phyloP scores from a whole-genome alignment of 2,329 filamentous ascomycete genomes.

The Colletotrichum tabaci region DNA sequence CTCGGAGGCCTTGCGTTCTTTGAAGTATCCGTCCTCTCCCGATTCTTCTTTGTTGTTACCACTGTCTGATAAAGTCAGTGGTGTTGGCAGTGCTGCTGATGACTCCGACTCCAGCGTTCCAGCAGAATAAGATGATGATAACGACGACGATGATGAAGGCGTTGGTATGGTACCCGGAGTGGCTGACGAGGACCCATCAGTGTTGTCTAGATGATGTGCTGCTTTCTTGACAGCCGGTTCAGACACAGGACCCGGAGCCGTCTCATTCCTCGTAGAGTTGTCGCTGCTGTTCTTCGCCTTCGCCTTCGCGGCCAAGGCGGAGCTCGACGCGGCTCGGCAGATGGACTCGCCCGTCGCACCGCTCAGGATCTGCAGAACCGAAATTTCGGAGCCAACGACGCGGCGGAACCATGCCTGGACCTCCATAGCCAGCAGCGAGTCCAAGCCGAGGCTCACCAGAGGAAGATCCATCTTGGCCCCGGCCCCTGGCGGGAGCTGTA shows the following conservation, averaged over 20 bases:
- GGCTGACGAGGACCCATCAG: background rate
- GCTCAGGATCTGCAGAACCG: conserved; percentile 3
- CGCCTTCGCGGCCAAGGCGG: conserved; percentile 2
- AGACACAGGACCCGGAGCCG: no score
- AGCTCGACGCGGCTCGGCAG: background rate
- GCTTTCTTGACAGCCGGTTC: no score
- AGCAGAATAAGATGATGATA: no score
- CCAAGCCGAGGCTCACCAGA: background rate
- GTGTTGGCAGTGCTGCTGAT: background rate
- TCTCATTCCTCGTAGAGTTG: background rate
- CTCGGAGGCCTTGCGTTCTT: background rate
- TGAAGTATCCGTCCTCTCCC: background rate
- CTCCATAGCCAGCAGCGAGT: conserved; percentile 19
- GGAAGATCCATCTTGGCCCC: conserved; percentile 18
- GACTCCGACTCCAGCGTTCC: background rate
- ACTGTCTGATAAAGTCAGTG: background rate
- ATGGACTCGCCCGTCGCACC: conserved; percentile 11
- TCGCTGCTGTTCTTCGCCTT: background rate
- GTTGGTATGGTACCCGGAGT: background rate
- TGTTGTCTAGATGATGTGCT: background rate
- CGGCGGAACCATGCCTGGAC: conserved; percentile 16
- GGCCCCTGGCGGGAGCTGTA: conserved; percentile 1
- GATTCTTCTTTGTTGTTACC: background rate
- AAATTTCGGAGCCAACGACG: conserved; percentile 10
- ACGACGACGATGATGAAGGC: background rate